Evolutionary conservation across 2,329 filamentous ascomycete genomes (phyloP), one percentile per base, ranked within the genome.

Genomic region (Penicillium concentricum): DNA sequence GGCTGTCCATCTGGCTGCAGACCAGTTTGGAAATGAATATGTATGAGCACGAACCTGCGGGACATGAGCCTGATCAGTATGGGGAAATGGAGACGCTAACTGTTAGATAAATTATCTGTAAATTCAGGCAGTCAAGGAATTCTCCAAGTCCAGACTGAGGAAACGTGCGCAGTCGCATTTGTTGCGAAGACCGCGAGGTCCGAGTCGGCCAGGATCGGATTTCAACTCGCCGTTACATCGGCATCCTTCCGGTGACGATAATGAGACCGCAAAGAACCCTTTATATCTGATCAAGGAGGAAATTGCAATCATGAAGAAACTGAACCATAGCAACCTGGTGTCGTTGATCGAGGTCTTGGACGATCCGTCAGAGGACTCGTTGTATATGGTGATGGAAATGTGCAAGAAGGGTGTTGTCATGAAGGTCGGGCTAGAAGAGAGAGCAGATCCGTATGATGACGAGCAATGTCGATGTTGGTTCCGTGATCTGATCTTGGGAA

Each of bases 331-430:
- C 28, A 99, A 97, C 69, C 80, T 99, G n/a, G 93, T 97, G 15
- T 87, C 89, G 44, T 79, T 99, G 49, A 91, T 96, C 63, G 94
- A 99, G 75, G 94, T 99, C 3, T 80, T 99, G 50, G 94, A 97
- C 72, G 94, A 97, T 70, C 93, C 94, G 0, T 88, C 93, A 46
- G 92, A 97, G 70, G 94, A 99, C 74, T 96, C 92, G 3, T 78
- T 99, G 13, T 99, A 97, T 77, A 97, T 99, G 91, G 94, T 99
- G 22, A 83, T 99, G 74, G 94, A 99, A 74, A 96, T 97, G 91
- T 99, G 94, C 79, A 94, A 96, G 70, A 97, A 97, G 73, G 94
- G 94, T 1, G 93, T 97, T 22, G 85, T 97, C 50, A 97, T 97
- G 92, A 93, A 92, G 69, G 91, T 99, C 54, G 91, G 91, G 3